Evolutionary conservation across 2,329 filamentous ascomycete genomes (phyloP).

Genomic region (Diplodia corticola): DNA sequence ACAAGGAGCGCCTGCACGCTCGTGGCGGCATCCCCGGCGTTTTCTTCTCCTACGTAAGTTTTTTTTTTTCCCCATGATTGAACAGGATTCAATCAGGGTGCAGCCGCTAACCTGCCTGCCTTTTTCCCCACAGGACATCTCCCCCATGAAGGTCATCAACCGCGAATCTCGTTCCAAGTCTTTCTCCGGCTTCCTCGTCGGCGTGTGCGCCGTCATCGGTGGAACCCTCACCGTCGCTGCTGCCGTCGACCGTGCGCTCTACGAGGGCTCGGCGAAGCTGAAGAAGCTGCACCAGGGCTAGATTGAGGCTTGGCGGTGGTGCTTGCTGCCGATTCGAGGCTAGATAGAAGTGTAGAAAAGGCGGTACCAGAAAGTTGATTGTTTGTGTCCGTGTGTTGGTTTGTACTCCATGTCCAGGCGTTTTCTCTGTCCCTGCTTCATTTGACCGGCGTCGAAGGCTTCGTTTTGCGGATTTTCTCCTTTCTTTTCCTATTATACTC

Average conservation of each 20-base stretch:
- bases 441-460: neutral
- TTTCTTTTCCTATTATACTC: neutral
- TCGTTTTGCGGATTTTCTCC: neutral
- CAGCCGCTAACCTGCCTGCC: neutral
- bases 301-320: neutral
- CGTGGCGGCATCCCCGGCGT: slow-evolving; percentile 92
- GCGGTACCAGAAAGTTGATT: neutral
- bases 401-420: neutral
- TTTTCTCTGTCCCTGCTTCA: neutral
- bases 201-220: slow-evolving; percentile 90
- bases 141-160: slow-evolving; percentile 99
- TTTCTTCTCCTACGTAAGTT: slow-evolving; percentile 93
- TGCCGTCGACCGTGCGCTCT: slow-evolving; percentile 85
- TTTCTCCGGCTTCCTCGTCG: slow-evolving; percentile 88
- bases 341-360: slow-evolving; percentile 6
- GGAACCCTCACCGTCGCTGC: slow-evolving; percentile 95
- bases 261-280: slow-evolving; percentile 80
- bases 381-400: neutral
- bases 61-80: neutral
- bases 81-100: neutral
- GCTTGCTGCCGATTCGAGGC: no score
- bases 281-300: slow-evolving; percentile 77
- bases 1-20: slow-evolving; percentile 88
- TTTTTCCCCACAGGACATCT: slow-evolving; percentile 83
- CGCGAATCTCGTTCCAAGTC: slow-evolving; percentile 86